These are phyloP conservation scores for Paecilomyces niveus DNA, from an alignment of 2,329 filamentous ascomycete genomes.

Conservation along the genomic window DNA sequence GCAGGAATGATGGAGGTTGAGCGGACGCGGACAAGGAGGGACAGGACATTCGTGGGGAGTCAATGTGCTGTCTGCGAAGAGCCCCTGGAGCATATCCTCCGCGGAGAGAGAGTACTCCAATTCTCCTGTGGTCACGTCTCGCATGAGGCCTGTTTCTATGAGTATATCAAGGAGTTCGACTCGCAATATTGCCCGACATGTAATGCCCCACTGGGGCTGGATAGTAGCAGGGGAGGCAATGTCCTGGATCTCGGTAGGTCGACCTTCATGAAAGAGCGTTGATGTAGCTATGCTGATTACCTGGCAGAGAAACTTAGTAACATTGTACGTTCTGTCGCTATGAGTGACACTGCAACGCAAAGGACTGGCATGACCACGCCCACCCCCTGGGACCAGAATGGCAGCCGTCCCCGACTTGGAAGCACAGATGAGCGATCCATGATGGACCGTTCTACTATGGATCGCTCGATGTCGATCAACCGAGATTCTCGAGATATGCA, in stretches of 20 bases:
- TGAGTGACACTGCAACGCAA: constrained; percentile 51
- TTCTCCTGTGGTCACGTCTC: constrained; percentile 96
- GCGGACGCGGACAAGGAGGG: constrained; percentile 69
- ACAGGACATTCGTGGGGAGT: constrained; percentile 90
- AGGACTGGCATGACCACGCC: constrained; percentile 51
- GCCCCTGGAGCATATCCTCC: constrained; percentile 87
- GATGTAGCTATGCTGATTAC: constrained; percentile 18
- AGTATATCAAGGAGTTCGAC: constrained; percentile 92
- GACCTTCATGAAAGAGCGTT: neutral
- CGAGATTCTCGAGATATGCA: constrained; percentile 22
- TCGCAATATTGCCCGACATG: constrained; percentile 92
- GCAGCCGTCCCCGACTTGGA: constrained; percentile 6
- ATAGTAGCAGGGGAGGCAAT: constrained; percentile 88
- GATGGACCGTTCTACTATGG: constrained; percentile 2
- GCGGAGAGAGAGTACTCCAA: constrained; percentile 88
- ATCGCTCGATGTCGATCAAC: constrained; percentile 17
- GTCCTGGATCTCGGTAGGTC: constrained; percentile 77
- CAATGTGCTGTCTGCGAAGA: constrained; percentile 97
- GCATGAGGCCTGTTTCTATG: constrained; percentile 97
- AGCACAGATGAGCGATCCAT: constrained; percentile 9
- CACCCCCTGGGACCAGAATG: constrained; percentile 50
- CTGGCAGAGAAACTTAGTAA: constrained; percentile 82
- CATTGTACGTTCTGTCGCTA: constrained; percentile 76
- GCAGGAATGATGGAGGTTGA: constrained; percentile 66
- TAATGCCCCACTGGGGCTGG: constrained; percentile 81